These are phyloP conservation scores for Exophiala sp. DNA, from an alignment of 2,329 filamentous ascomycete species.

Conservation along the genomic window DNA sequence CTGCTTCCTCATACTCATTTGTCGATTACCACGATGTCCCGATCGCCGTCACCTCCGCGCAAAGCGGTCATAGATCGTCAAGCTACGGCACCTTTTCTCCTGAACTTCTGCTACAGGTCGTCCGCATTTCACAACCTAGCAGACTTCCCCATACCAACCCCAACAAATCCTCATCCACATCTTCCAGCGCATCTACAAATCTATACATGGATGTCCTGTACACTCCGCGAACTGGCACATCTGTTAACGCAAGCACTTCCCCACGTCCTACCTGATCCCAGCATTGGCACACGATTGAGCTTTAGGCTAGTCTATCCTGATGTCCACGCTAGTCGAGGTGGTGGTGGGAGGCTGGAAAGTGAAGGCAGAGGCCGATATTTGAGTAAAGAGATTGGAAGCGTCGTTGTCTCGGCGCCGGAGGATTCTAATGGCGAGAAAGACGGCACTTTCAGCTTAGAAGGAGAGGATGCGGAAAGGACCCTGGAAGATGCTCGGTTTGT, in stretches of 20 bases:
- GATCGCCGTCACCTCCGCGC: slow-evolving; percentile 22
- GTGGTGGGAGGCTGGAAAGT: slow-evolving; percentile 21
- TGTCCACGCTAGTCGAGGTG: slow-evolving; percentile 46
- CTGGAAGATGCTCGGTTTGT: slow-evolving; percentile 76
- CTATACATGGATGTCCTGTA: slow-evolving; percentile 82
- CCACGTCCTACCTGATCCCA: slow-evolving; percentile 60
- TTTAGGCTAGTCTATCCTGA: slow-evolving; percentile 87
- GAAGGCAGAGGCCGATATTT: slow-evolving; percentile 60
- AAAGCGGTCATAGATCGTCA: slow-evolving; percentile 57
- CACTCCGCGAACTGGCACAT: slow-evolving; percentile 74
- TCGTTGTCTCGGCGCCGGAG: slow-evolving; percentile 61
- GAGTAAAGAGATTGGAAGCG: slow-evolving; percentile 76
- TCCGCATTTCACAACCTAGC: slow-evolving; percentile 63
- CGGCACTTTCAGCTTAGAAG: slow-evolving; percentile 38
- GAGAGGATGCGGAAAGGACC: slow-evolving; percentile 66
- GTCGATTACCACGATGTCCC: slow-evolving; percentile 18
- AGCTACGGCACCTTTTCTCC: slow-evolving; percentile 72
- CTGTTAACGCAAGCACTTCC: slow-evolving; percentile 70
- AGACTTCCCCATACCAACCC: slow-evolving; percentile 37
- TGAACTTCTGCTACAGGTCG: slow-evolving; percentile 79
- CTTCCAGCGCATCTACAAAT: slow-evolving; percentile 70
- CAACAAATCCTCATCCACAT: slow-evolving; percentile 55
- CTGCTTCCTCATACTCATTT: too few relatives aligned
- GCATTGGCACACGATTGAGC: slow-evolving; percentile 76
- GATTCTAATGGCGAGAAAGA: slow-evolving; percentile 41